Conservation (phyloP, 176 grass and related monocot species). For the Oryza meridionalis region DNA sequence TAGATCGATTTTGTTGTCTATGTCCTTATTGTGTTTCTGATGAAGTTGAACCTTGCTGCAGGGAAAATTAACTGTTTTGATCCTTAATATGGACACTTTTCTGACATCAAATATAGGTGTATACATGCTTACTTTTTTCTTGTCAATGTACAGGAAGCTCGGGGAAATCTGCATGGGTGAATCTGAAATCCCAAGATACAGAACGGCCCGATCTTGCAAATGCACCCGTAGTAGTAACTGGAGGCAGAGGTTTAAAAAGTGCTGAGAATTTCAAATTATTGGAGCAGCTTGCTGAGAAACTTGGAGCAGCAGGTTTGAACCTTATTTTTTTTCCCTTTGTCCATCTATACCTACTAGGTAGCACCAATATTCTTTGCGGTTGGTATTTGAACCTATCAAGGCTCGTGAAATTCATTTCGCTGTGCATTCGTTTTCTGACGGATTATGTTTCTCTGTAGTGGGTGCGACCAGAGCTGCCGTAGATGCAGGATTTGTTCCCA, state of each 20-base stretch:
- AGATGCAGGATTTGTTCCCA: conserved; percentile 93
- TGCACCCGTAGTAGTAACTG: conserved; percentile 79
- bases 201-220: conserved; percentile 90
- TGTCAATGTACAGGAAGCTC: conserved; percentile 35
- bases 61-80: neutral
- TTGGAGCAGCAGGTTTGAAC: conserved; percentile 81
- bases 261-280: conserved; percentile 93
- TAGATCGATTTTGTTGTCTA: conserved; percentile 5
- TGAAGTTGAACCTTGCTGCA: conserved; percentile 1
- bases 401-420: neutral
- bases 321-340: neutral
- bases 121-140: neutral
- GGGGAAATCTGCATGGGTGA: conserved; percentile 80
- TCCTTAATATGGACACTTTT: neutral
- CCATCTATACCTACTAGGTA: neutral
- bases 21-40: neutral
- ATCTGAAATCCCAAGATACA: conserved; percentile 75
- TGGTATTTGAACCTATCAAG: conserved; percentile 18
- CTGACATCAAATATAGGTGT: neutral
- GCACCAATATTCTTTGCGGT: neutral
- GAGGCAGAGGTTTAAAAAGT: conserved; percentile 90
- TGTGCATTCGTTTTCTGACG: neutral
- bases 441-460: conserved; percentile 52
- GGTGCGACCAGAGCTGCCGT: conserved; percentile 96
- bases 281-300: conserved; percentile 97